Conservation (phyloP, 306 rosid species). For the Corylus avellana region DNA sequence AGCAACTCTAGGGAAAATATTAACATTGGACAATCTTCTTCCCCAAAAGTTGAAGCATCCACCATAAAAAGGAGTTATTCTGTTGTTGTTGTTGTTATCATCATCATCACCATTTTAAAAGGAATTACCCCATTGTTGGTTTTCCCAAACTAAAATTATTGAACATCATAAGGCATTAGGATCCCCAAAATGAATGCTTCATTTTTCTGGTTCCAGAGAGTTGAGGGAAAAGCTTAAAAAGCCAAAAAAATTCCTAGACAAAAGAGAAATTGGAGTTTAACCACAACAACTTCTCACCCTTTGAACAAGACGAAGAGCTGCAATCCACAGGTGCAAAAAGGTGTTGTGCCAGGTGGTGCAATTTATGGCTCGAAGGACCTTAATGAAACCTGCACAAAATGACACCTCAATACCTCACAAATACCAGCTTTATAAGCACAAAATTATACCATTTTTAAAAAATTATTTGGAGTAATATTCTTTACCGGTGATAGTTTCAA, state of each 20-base stretch:
- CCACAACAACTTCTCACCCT: constrained; percentile 62
- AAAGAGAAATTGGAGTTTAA: not conserved
- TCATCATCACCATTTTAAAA: not conserved
- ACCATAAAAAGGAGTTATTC: not conserved
- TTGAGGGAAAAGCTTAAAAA: not conserved
- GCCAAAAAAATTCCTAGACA: not conserved
- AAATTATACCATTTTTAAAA: constrained; percentile 11
- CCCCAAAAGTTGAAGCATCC: not conserved
- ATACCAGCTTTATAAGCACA: not conserved
- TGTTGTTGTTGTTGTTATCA: not conserved
- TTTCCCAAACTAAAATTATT: not conserved
- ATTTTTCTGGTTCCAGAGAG: not conserved
- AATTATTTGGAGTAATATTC: constrained; percentile 16
- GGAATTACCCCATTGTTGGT: not conserved
- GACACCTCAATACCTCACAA: constrained; percentile 2
- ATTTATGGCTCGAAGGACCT: constrained; percentile 87
- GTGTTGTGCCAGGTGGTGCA: constrained; percentile 94
- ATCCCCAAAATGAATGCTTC: not conserved
- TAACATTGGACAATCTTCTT: not conserved
- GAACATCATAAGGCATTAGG: not conserved
- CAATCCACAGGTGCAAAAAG: constrained; percentile 87
- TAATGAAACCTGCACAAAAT: constrained; percentile 63
- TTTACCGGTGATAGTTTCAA: constrained; percentile 75
- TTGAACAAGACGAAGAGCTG: constrained; percentile 89
- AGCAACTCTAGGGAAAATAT: too few relatives aligned